Percentiles rank a stretch among this genome's conserved stretches.
Evolutionary conservation across 73 alveolate genomes (phyloP).

Genomic region (Tetrahymena borealis): DNA sequence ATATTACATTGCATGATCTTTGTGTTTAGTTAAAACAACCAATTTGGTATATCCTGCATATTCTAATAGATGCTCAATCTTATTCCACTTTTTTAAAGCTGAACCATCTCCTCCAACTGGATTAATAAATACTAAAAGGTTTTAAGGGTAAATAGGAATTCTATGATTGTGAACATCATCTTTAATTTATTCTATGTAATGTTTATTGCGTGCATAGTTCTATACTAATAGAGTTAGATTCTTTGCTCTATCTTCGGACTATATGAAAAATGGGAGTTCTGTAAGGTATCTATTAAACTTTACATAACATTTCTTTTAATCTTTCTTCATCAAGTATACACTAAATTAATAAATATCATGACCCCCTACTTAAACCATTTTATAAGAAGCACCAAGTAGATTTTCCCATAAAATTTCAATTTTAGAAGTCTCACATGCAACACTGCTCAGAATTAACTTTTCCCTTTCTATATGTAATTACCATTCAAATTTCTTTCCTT

Average conservation of each 20-base stretch:
- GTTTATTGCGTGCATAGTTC: neutral
- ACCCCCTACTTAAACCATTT: neutral
- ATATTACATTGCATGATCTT: slow-evolving; percentile 24
- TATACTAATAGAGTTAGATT: neutral
- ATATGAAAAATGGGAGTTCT: neutral
- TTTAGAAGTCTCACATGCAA: neutral
- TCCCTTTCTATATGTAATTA: neutral
- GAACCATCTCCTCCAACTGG: slow-evolving; percentile 42
- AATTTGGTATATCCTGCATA: neutral
- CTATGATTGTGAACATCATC: neutral
- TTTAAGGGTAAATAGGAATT: neutral
- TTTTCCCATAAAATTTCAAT: neutral
- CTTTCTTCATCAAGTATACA: neutral
- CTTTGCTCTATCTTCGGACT: neutral
- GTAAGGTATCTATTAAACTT: neutral
- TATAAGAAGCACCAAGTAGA: neutral
- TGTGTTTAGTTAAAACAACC: slow-evolving; percentile 12
- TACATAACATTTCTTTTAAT: neutral
- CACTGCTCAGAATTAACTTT: neutral
- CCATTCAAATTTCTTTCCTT: neutral
- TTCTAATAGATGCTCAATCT: slow-evolving; percentile 15
- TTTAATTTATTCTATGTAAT: neutral
- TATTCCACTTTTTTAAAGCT: slow-evolving; percentile 39
- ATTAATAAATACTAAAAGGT: slow-evolving; percentile 26
- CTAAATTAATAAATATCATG: neutral